phyloP scores from a whole-genome alignment of 106 monocot genomes.

The Dendrobium nobile region DNA sequence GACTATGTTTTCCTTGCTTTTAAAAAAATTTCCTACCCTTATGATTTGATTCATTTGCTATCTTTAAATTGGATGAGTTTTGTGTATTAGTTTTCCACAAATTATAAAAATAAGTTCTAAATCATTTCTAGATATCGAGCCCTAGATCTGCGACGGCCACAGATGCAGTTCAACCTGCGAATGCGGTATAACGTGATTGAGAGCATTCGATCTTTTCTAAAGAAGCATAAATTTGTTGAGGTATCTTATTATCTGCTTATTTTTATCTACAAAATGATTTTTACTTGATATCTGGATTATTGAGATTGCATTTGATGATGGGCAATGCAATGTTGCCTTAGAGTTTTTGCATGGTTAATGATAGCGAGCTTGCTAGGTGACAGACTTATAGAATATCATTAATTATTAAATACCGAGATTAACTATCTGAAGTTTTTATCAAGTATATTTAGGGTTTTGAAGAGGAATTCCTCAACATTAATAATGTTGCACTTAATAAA shows the following conservation, averaged over 20 bases:
- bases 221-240: constrained; percentile 93
- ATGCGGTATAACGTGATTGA: constrained; percentile 79
- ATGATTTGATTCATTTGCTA: neutral
- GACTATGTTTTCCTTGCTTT: neutral
- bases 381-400: neutral
- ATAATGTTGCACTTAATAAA: neutral
- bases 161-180: constrained; percentile 85
- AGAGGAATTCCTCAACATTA: neutral
- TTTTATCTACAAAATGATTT: neutral
- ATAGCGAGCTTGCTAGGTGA: neutral
- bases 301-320: neutral
- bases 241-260: constrained; percentile 27
- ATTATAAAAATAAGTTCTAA: constrained; percentile 2
- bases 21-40: neutral
- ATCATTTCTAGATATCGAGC: constrained; percentile 62
- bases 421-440: neutral
- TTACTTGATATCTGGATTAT: neutral
- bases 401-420: neutral
- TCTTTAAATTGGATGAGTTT: neutral
- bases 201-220: constrained; percentile 67
- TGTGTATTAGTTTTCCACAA: constrained; percentile 7
- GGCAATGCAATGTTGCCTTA: neutral
- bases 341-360: neutral
- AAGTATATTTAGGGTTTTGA: neutral
- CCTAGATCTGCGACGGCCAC: constrained; percentile 80